Percentiles rank a stretch among this genome's conserved stretches.
phyloP scores from a whole-genome alignment of 208 protist genomes.

The Crithidia bombi region DNA sequence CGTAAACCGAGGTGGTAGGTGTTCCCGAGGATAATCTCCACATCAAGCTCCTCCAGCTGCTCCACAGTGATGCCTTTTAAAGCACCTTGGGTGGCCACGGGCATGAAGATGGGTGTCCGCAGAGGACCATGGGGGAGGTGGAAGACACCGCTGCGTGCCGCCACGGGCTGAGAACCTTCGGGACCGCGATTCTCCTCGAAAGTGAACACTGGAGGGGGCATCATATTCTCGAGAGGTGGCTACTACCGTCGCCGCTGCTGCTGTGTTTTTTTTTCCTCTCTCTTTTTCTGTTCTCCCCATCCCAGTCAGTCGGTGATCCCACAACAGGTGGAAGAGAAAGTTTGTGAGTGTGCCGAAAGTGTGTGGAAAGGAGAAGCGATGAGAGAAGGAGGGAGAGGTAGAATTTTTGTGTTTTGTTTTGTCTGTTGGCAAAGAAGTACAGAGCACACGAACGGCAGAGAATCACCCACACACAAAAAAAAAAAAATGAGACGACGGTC shows the following conservation, averaged over 20 bases:
- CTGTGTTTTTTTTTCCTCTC: background rate
- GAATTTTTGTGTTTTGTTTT: conserved; percentile 2
- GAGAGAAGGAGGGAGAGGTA: background rate
- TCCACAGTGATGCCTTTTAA: conserved; percentile 96
- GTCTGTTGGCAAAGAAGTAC: too few relatives aligned
- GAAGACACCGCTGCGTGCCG: conserved; percentile 84
- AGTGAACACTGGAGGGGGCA: conserved; percentile 51
- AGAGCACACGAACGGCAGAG: too few relatives aligned
- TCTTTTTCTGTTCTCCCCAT: background rate
- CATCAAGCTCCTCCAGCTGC: conserved; percentile 94
- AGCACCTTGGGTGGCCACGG: conserved; percentile 97
- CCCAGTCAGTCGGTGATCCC: too few relatives aligned
- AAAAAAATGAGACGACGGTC: too few relatives aligned
- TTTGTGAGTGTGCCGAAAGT: too few relatives aligned
- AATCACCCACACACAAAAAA: too few relatives aligned
- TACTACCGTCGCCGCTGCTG: too few relatives aligned
- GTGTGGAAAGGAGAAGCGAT: background rate
- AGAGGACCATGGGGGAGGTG: conserved; percentile 90
- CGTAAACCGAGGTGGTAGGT: conserved; percentile 98
- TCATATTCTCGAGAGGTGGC: too few relatives aligned
- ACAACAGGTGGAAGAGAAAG: too few relatives aligned
- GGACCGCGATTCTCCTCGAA: conserved; percentile 76
- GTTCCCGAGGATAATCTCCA: conserved; percentile 98
- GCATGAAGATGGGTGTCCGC: conserved; percentile 98
- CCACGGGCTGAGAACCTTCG: conserved; percentile 38